Conservation (phyloP, 192 early-diverging fungal genomes). For the Geosiphon pyriformis region DNA sequence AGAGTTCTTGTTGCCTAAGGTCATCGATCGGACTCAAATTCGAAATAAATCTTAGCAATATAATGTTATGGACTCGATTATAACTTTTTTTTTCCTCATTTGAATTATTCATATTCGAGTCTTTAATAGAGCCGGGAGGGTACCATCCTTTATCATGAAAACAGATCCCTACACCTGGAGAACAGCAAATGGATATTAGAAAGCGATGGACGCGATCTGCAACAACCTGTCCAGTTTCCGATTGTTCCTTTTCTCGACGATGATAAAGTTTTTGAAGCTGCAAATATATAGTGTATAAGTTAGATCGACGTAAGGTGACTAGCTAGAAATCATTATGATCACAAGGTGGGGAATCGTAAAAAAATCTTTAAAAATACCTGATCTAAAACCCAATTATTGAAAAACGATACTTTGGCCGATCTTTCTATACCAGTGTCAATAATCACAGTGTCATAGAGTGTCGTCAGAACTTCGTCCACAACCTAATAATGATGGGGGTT, state of each 20-base stretch:
- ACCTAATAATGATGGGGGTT: slow-evolving; percentile 18
- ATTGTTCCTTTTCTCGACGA: slow-evolving; percentile 37
- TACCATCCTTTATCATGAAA: slow-evolving; percentile 76
- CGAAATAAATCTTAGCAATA: slow-evolving; percentile 47
- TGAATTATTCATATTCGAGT: slow-evolving; percentile 12
- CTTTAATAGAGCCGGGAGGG: slow-evolving; percentile 35
- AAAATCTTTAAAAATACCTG: slow-evolving; percentile 37
- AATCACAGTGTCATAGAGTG: slow-evolving; percentile 54
- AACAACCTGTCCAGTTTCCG: slow-evolving; percentile 38
- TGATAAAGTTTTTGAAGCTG: slow-evolving; percentile 56
- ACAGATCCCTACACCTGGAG: slow-evolving; percentile 68
- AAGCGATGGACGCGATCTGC: slow-evolving; percentile 65
- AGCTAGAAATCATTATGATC: neutral
- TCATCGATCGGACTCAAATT: slow-evolving; percentile 61
- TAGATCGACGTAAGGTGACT: neutral
- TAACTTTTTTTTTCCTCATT: slow-evolving; percentile 30
- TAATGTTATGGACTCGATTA: slow-evolving; percentile 54
- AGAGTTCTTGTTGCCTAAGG: slow-evolving; percentile 56
- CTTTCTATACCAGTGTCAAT: slow-evolving; percentile 57
- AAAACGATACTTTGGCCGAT: slow-evolving; percentile 59
- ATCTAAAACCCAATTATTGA: slow-evolving; percentile 65
- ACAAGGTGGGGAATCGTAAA: no score
- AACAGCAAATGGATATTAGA: slow-evolving; percentile 65
- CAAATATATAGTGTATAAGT: neutral
- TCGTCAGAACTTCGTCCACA: slow-evolving; percentile 52